A percentile compares a stretch with the other conserved stretches of the same genome.
phyloP scores from a whole-genome alignment of 495 filamentous ascomycete genomes.

The Podospora pseudocomata region DNA sequence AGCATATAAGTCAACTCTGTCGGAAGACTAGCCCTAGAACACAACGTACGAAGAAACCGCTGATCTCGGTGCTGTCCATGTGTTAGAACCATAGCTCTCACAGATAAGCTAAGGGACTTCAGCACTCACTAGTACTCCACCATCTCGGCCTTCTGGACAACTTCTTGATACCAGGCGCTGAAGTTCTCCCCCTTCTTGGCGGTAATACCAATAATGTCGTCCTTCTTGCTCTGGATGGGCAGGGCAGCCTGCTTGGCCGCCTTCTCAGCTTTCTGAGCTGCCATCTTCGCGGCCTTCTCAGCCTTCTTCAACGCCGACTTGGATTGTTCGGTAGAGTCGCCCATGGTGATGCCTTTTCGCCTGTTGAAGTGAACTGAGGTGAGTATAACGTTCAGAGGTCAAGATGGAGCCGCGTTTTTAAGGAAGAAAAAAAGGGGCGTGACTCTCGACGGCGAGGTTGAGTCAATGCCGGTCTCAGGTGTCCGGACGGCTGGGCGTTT shows the following conservation, averaged over 20 bases:
- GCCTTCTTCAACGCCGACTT: conserved; percentile 69
- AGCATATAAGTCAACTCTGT: conserved; percentile 64
- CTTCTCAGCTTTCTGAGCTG: conserved; percentile 65
- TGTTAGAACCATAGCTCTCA: not conserved
- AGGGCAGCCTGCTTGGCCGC: conserved; percentile 52
- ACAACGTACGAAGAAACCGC: not conserved
- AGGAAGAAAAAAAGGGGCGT: not conserved
- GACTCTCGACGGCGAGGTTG: not conserved
- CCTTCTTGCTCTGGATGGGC: conserved; percentile 41
- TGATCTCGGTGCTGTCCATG: not conserved
- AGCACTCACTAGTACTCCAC: conserved; percentile 54
- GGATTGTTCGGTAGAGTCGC: conserved; percentile 49
- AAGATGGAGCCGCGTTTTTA: not conserved
- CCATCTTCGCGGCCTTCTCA: conserved; percentile 45
- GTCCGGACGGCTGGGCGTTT: not conserved
- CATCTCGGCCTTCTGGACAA: conserved; percentile 91
- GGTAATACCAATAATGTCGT: conserved; percentile 79
- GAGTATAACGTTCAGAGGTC: not conserved
- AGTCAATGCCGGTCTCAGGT: not conserved
- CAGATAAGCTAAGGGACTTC: not conserved
- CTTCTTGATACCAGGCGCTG: conserved; percentile 90
- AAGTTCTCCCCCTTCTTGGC: conserved; percentile 82
- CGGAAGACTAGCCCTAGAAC: not conserved
- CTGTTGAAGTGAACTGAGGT: conserved; percentile 5
- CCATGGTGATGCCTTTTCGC: conserved; percentile 32